These are phyloP conservation scores for Globisporangium solare DNA, from an alignment of 352 stramenopile species.

Conservation along the genomic window DNA sequence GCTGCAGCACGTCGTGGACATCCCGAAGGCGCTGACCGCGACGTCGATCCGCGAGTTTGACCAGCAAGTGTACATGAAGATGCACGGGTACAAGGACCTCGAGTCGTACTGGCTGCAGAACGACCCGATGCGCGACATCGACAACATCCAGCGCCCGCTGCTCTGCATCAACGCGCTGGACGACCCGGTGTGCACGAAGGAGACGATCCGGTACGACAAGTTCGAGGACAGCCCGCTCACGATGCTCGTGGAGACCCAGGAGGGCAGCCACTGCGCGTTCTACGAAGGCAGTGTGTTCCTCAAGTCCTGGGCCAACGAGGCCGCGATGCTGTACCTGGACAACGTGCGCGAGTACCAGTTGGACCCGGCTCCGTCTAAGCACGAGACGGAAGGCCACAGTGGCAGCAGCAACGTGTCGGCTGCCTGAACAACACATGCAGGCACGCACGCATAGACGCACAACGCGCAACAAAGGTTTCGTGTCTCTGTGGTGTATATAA, in stretches of 20 bases:
- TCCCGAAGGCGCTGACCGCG: conserved; percentile 37
- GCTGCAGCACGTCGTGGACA: conserved; percentile 42
- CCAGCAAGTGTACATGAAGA: conserved; percentile 73
- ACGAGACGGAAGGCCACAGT: not conserved
- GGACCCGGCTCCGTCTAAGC: not conserved
- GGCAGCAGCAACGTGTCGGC: not conserved
- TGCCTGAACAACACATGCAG: too few species aligned
- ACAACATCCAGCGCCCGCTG: conserved; percentile 49
- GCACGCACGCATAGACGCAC: too few species aligned
- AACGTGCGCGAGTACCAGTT: conserved; percentile 39
- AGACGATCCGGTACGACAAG: conserved; percentile 59
- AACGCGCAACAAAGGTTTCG: too few species aligned
- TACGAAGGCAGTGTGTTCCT: conserved; percentile 54
- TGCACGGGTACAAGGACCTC: conserved; percentile 66
- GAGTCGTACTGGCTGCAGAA: conserved; percentile 69
- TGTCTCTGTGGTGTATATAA: not conserved
- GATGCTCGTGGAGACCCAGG: conserved; percentile 49
- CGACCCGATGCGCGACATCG: conserved; percentile 66
- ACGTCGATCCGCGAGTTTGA: conserved; percentile 69
- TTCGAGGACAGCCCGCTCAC: conserved; percentile 44
- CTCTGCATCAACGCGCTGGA: conserved; percentile 76
- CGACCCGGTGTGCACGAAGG: conserved; percentile 71
- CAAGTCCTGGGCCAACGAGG: conserved; percentile 62
- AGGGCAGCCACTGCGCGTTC: conserved; percentile 77
- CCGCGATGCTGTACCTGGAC: conserved; percentile 62